Conservation (phyloP, 1,139 yeast species). For the Yamadazyma triangularis region DNA sequence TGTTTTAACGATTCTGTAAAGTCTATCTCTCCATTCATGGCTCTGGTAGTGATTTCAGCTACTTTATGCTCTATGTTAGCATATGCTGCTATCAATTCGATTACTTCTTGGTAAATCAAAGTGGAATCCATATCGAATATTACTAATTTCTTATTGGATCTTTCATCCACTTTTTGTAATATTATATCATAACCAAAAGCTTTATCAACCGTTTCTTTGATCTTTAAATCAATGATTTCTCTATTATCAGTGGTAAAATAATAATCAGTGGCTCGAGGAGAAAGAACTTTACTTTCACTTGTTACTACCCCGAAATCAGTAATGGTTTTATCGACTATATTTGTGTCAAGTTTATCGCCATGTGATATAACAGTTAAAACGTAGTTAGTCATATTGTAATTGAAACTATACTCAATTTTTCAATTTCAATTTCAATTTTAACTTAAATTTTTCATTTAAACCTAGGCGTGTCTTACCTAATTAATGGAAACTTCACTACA, state of each 20-base stretch:
- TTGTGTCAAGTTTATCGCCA: conserved; percentile 4
- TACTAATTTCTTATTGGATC: conserved; percentile 59
- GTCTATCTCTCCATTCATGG: conserved; percentile 97
- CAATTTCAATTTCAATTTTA: too few species aligned
- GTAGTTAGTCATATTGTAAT: conserved; percentile 10
- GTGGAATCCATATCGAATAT: conserved; percentile 99
- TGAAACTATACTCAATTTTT: too few species aligned
- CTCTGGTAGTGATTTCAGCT: conserved; percentile 74
- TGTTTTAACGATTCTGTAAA: conserved; percentile 75
- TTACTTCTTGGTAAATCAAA: conserved; percentile 91
- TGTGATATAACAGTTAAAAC: conserved; percentile 19
- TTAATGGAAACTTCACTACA: too few species aligned
- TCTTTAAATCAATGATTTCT: conserved; percentile 4
- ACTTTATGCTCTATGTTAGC: conserved; percentile 31
- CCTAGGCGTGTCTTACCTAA: too few species aligned
- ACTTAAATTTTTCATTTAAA: too few species aligned
- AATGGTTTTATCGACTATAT: not conserved
- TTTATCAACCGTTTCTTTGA: conserved; percentile 12
- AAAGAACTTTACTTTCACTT: conserved; percentile 12
- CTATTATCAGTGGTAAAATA: conserved; percentile 5
- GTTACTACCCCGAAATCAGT: too few species aligned
- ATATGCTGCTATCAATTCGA: conserved; percentile 80
- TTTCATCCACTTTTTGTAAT: conserved; percentile 22
- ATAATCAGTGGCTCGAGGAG: conserved; percentile 18
- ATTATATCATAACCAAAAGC: conserved; percentile 26